Evolutionary conservation across 306 rosid species (phyloP).

Genomic region (Chamaecrista fasciculata): DNA sequence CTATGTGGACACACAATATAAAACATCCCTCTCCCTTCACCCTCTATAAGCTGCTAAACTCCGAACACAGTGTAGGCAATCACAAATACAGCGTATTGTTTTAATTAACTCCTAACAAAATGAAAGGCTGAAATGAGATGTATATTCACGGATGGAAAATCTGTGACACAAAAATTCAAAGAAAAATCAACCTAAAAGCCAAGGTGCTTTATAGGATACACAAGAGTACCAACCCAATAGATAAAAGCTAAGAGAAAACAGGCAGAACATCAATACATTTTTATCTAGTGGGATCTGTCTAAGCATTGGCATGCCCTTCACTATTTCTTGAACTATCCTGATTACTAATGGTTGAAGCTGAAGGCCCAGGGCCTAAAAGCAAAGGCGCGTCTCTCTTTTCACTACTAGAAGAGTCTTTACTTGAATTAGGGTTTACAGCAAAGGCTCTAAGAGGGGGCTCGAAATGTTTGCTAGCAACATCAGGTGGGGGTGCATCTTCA

Average conservation of each 20-base stretch:
- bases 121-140: too few relatives aligned
- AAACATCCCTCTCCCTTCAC: too few relatives aligned
- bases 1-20: too few relatives aligned
- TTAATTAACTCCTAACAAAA: too few relatives aligned
- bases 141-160: too few relatives aligned
- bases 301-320: slow-evolving; percentile 13
- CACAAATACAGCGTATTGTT: too few relatives aligned
- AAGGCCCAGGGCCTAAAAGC: slow-evolving; percentile 64
- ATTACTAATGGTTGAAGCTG: slow-evolving; percentile 29
- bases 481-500: slow-evolving; percentile 78
- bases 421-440: slow-evolving; percentile 43
- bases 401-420: slow-evolving; percentile 30
- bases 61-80: too few relatives aligned
- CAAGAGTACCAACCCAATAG: background rate
- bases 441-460: slow-evolving; percentile 77
- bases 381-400: slow-evolving; percentile 56
- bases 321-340: slow-evolving; percentile 36
- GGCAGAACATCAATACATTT: background rate
- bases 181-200: too few relatives aligned
- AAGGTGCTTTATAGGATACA: background rate
- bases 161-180: too few relatives aligned
- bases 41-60: too few relatives aligned
- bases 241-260: background rate
- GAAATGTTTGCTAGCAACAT: slow-evolving; percentile 74
- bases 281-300: slow-evolving; percentile 10